Evolutionary conservation across 139 green algal species (phyloP).

Genomic region (Dunaliella primolecta): DNA sequence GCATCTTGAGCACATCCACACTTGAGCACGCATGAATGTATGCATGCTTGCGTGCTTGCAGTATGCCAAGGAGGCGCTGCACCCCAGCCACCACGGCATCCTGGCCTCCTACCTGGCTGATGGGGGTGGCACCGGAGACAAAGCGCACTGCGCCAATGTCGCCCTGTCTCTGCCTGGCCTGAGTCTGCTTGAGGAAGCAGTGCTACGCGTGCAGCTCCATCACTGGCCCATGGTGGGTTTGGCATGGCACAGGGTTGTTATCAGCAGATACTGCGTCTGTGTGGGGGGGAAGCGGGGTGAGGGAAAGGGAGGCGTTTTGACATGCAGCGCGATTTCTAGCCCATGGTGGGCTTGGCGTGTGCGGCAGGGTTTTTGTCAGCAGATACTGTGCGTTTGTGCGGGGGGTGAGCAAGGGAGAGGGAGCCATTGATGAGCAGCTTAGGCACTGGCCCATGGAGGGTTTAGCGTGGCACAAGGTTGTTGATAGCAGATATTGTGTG

Average conservation of each 20-base stretch:
- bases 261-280: no score
- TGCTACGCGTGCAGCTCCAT: constrained; percentile 13
- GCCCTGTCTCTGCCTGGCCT: constrained; percentile 9
- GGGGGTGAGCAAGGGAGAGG: no score
- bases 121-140: constrained; percentile 21
- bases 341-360: no score
- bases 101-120: constrained; percentile 33
- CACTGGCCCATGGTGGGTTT: constrained; percentile 29
- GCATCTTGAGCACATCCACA: no score
- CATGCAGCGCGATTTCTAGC: constrained; percentile 11
- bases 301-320: no score
- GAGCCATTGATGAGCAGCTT: no score
- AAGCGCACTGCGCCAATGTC: not conserved
- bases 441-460: not conserved
- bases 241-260: no score
- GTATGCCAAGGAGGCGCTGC: constrained; percentile 7
- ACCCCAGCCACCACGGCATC: constrained; percentile 28
- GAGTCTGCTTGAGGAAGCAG: constrained; percentile 12
- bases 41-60: no score
- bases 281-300: no score
- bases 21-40: no score
- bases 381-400: no score
- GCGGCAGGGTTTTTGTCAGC: no score
- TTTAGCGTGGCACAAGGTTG: not conserved
- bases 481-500: constrained; percentile 13